These are phyloP conservation scores for Rhizopogon rudus DNA, from an alignment of 768 basidiomycete species.

Conservation along the genomic window DNA sequence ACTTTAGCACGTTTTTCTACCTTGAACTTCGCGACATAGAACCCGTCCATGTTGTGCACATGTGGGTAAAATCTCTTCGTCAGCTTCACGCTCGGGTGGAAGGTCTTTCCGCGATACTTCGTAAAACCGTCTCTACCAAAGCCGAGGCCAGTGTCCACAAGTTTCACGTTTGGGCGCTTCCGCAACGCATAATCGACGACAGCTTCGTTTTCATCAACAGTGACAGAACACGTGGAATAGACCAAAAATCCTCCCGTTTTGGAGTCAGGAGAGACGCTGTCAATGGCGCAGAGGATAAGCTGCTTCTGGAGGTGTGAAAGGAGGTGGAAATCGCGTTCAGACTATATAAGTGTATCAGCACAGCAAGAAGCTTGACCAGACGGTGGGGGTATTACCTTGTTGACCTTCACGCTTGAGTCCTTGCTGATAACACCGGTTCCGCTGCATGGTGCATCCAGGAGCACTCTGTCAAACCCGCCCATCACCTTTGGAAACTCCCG, in stretches of 20 bases:
- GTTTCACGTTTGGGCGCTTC: constrained; percentile 88
- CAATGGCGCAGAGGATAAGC: constrained; percentile 95
- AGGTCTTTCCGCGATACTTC: constrained; percentile 85
- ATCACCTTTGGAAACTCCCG: constrained; percentile 98
- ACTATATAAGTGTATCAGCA: constrained; percentile 40
- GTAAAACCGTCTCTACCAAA: constrained; percentile 94
- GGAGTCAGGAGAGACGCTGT: constrained; percentile 87
- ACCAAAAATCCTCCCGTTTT: constrained; percentile 92
- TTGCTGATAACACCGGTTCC: constrained; percentile 99
- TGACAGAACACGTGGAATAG: constrained; percentile 98
- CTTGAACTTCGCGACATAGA: constrained; percentile 98
- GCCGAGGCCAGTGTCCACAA: constrained; percentile 88
- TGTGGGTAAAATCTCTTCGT: constrained; percentile 94
- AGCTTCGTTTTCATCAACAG: constrained; percentile 96
- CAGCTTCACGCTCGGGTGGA: constrained; percentile 70
- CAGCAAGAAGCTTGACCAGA: background rate
- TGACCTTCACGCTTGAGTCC: constrained; percentile 94
- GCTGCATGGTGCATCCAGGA: constrained; percentile 95
- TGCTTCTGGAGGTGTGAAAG: constrained; percentile 98
- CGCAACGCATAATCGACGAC: constrained; percentile 96
- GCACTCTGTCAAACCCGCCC: constrained; percentile 96
- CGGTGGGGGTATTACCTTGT: constrained; percentile 65
- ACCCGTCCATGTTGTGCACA: constrained; percentile 99
- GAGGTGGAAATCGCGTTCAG: constrained; percentile 91
- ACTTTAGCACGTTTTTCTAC: constrained; percentile 73